Evolutionary conservation across 257 asterid species (phyloP).

Genomic region (Cynanchum wilfordii): DNA sequence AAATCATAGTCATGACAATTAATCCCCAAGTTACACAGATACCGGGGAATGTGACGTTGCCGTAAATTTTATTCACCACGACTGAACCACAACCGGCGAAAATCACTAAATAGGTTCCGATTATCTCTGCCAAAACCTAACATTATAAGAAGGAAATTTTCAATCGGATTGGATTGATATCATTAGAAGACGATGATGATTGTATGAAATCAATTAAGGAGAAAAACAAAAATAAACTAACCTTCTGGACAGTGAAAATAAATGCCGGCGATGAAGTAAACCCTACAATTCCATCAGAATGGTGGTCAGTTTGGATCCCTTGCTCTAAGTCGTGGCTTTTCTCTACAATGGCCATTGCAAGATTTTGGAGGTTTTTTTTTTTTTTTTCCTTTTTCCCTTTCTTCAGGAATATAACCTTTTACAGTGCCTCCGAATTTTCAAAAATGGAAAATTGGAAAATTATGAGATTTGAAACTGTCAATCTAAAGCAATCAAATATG

Average conservation of each 20-base stretch:
- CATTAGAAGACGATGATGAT: too few relatives aligned
- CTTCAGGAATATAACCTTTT: too few relatives aligned
- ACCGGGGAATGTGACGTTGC: conserved; percentile 63
- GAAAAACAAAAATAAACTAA: not conserved
- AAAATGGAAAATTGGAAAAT: not conserved
- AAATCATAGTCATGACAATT: conserved; percentile 66
- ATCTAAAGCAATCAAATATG: too few relatives aligned
- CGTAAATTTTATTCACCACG: conserved; percentile 47
- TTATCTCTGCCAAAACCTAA: conserved; percentile 58
- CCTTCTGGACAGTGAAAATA: conserved; percentile 39
- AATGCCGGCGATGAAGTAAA: conserved; percentile 23
- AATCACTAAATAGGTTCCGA: conserved; percentile 61
- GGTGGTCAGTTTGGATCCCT: conserved; percentile 23
- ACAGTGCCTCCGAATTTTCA: too few relatives aligned
- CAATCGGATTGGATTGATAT: too few relatives aligned
- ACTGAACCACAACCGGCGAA: conserved; percentile 80
- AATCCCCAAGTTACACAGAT: conserved; percentile 70
- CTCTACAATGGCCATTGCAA: conserved; percentile 4
- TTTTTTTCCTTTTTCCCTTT: too few relatives aligned
- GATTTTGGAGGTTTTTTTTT: too few relatives aligned
- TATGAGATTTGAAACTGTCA: not conserved
- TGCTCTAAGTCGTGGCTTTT: conserved; percentile 31
- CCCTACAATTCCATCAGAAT: conserved; percentile 4
- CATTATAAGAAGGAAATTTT: too few relatives aligned
- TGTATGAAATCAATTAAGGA: not conserved